Conservation (phyloP, 2,329 filamentous ascomycete genomes). For the Epicoccum nigrum region DNA sequence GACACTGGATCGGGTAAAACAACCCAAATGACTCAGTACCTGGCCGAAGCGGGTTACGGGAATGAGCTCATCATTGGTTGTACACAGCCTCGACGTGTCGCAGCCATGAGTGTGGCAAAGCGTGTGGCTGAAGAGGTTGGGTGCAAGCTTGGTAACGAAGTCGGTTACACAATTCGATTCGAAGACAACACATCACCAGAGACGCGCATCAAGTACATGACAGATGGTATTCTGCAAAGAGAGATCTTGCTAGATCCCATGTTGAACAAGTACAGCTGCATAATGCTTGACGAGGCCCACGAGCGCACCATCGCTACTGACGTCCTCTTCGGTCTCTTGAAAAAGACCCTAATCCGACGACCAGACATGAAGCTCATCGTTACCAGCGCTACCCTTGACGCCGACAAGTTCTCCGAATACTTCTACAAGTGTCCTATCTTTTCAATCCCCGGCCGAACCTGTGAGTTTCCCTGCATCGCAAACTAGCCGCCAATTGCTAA, state of each 20-base stretch:
- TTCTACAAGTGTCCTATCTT: conserved; percentile 97
- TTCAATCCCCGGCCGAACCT: conserved; percentile 92
- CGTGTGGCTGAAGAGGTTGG: conserved; percentile 98
- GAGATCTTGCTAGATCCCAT: conserved; percentile 97
- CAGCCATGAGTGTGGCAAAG: conserved; percentile 97
- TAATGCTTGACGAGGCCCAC: conserved; percentile 98
- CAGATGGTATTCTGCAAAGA: conserved; percentile 95
- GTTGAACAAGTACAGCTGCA: conserved; percentile 90
- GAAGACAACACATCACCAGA: conserved; percentile 90
- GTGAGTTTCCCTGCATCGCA: background rate
- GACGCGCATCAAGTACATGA: conserved; percentile 99
- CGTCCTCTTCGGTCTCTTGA: conserved; percentile 94
- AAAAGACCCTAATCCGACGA: conserved; percentile 81
- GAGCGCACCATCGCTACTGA: conserved; percentile 96
- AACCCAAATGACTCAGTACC: conserved; percentile 92
- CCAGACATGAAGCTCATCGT: conserved; percentile 97
- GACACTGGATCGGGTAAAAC: conserved; percentile 98
- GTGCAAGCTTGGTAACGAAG: conserved; percentile 88
- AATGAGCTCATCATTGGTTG: conserved; percentile 91
- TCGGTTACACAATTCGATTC: conserved; percentile 98
- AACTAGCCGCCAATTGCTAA: background rate
- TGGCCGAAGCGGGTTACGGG: conserved; percentile 89
- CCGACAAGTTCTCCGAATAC: conserved; percentile 95
- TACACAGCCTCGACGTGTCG: conserved; percentile 95
- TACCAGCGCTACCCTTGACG: conserved; percentile 97